These are phyloP conservation scores for Lathyrus oleraceus DNA, from an alignment of 306 rosid species.

Conservation along the genomic window DNA sequence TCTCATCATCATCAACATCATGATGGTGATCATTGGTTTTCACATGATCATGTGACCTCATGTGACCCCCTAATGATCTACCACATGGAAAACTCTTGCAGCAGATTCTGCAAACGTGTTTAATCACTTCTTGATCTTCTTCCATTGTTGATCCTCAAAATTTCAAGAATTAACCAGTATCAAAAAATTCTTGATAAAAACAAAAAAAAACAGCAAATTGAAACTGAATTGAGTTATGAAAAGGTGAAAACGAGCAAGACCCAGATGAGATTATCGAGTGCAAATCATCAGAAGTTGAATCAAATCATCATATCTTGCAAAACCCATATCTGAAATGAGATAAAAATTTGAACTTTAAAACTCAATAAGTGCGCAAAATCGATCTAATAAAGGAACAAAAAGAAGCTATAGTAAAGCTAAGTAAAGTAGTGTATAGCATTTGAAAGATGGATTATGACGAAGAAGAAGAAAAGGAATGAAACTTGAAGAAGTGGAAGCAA, in stretches of 20 bases:
- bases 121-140: slow-evolving; percentile 50
- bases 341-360: neutral
- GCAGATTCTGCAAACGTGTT: slow-evolving; percentile 79
- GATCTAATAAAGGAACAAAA: neutral
- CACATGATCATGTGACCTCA: slow-evolving; percentile 70
- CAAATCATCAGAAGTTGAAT: neutral
- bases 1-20: neutral
- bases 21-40: neutral
- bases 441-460: slow-evolving; percentile 35
- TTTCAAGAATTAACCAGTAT: neutral
- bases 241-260: neutral
- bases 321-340: slow-evolving; percentile 12
- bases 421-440: neutral
- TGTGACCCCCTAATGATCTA: slow-evolving; percentile 92
- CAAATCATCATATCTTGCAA: neutral
- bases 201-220: neutral
- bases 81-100: slow-evolving; percentile 75
- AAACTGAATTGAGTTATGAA: neutral
- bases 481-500: slow-evolving; percentile 27
- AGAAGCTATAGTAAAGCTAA: neutral
- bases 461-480: slow-evolving; percentile 5
- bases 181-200: neutral
- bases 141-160: slow-evolving; percentile 40
- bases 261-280: slow-evolving; percentile 3
- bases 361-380: neutral